Conservation (phyloP, 495 filamentous ascomycete species). For the Trichoderma reesei region DNA sequence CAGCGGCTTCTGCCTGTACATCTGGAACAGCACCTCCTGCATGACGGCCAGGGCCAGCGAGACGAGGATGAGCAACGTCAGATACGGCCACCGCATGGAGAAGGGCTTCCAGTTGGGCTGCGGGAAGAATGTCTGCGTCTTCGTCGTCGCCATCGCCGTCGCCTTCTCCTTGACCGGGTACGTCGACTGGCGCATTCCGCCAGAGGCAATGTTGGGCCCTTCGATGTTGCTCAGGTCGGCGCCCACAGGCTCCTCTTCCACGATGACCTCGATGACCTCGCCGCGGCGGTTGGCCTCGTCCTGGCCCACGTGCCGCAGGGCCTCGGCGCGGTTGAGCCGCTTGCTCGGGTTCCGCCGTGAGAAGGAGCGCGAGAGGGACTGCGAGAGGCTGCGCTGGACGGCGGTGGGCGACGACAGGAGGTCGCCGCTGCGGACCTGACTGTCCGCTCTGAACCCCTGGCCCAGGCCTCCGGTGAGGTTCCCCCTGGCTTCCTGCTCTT, state of each 20-base stretch:
- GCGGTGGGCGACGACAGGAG: slow-evolving; percentile 28
- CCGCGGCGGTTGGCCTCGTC: slow-evolving; percentile 42
- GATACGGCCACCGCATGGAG: slow-evolving; percentile 58
- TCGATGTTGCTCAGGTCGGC: slow-evolving; percentile 34
- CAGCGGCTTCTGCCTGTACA: slow-evolving; percentile 34
- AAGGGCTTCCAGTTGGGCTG: slow-evolving; percentile 65
- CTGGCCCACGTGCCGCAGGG: slow-evolving; percentile 36
- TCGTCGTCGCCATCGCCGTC: slow-evolving; percentile 16
- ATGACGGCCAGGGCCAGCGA: slow-evolving; percentile 45
- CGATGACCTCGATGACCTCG: slow-evolving; percentile 40
- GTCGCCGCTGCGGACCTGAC: slow-evolving; percentile 29
- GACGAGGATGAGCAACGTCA: slow-evolving; percentile 42
- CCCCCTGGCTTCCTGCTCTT: slow-evolving; percentile 36
- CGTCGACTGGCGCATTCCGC: slow-evolving; percentile 19
- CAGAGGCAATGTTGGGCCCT: slow-evolving; percentile 20
- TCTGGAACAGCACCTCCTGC: slow-evolving; percentile 53
- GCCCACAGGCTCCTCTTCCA: slow-evolving; percentile 29
- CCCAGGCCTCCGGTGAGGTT: slow-evolving; percentile 41
- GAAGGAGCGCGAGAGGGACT: slow-evolving; percentile 27
- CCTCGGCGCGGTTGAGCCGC: slow-evolving; percentile 21
- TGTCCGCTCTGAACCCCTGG: slow-evolving; percentile 29
- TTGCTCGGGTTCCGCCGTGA: slow-evolving; percentile 19
- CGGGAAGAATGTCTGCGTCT: slow-evolving; percentile 41
- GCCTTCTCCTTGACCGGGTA: slow-evolving; percentile 12
- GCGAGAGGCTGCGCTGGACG: slow-evolving; percentile 19